Evolutionary conservation across 768 basidiomycete species (phyloP).

Genomic region (Cyclocybe aegerita): DNA sequence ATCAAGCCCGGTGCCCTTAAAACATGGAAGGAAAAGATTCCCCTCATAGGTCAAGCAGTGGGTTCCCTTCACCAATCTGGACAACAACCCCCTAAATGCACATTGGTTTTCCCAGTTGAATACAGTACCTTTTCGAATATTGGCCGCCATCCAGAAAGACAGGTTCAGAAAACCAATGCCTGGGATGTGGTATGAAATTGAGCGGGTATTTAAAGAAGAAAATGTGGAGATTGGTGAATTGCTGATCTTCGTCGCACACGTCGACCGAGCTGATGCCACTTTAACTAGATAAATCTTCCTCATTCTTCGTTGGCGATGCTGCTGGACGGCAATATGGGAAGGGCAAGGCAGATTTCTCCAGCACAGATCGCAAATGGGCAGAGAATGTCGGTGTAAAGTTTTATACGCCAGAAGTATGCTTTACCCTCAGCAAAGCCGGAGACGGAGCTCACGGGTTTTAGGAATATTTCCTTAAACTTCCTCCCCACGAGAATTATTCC

Average conservation of each 20-base stretch:
- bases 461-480: conserved; percentile 72
- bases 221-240: conserved; percentile 63
- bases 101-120: conserved; percentile 48
- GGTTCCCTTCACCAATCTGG: conserved; percentile 15
- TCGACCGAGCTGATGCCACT: not conserved
- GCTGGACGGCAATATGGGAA: conserved; percentile 64
- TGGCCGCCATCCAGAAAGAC: conserved; percentile 77
- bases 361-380: conserved; percentile 86
- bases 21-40: conserved; percentile 78
- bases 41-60: conserved; percentile 63
- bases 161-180: conserved; percentile 83
- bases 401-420: conserved; percentile 79
- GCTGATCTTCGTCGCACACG: not conserved
- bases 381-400: conserved; percentile 73
- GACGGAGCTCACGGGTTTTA: not conserved
- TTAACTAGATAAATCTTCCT: conserved; percentile 54
- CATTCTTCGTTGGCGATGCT: conserved; percentile 89
- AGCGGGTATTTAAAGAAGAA: conserved; percentile 56
- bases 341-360: conserved; percentile 63
- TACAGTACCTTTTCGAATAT: conserved; percentile 70
- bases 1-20: conserved; percentile 46
- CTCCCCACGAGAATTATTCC: conserved; percentile 37
- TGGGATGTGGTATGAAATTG: conserved; percentile 81
- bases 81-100: not conserved
- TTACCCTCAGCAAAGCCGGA: not conserved